Evolutionary conservation across 2,329 filamentous ascomycete species (phyloP).

Genomic region (Colletotrichum theobromicola): DNA sequence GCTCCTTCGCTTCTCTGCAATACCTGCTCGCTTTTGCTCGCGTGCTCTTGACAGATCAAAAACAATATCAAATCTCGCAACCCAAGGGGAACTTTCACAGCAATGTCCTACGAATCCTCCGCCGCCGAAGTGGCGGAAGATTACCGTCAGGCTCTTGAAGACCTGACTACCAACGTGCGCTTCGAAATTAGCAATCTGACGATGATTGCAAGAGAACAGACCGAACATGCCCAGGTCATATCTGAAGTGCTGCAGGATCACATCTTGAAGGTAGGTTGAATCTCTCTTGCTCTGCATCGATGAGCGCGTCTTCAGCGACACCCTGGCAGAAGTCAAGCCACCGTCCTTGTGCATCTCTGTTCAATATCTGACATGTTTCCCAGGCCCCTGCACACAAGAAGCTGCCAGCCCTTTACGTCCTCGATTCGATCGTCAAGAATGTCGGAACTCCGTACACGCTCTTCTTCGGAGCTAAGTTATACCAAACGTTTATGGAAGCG

Average conservation of each 20-base stretch:
- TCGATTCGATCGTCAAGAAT: slow-evolving; percentile 98
- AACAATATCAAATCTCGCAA: background rate
- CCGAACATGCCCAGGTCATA: slow-evolving; percentile 92
- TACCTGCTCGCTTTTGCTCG: slow-evolving; percentile 6
- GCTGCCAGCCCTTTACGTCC: slow-evolving; percentile 92
- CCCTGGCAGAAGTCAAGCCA: background rate
- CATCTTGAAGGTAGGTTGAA: slow-evolving; percentile 84
- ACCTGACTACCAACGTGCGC: slow-evolving; percentile 87
- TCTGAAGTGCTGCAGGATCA: slow-evolving; percentile 90
- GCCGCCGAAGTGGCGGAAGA: slow-evolving; percentile 91
- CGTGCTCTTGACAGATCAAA: slow-evolving; percentile 19
- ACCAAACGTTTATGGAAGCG: slow-evolving; percentile 94
- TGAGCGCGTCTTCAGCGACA: background rate
- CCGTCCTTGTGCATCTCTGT: background rate
- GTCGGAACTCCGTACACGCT: slow-evolving; percentile 97
- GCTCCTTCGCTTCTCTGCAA: background rate
- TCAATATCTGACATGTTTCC: slow-evolving; percentile 39
- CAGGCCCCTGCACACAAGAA: slow-evolving; percentile 90
- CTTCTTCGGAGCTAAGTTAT: slow-evolving; percentile 91
- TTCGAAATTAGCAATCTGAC: slow-evolving; percentile 98
- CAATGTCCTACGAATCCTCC: slow-evolving; percentile 56
- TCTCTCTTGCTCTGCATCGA: background rate
- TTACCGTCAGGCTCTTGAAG: slow-evolving; percentile 91
- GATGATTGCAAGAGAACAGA: slow-evolving; percentile 96
- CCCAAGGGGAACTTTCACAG: slow-evolving; percentile 10